Base-by-base conservation (phyloP, 2,329 filamentous ascomycete species). In the Calonectria crousiana region DNA sequence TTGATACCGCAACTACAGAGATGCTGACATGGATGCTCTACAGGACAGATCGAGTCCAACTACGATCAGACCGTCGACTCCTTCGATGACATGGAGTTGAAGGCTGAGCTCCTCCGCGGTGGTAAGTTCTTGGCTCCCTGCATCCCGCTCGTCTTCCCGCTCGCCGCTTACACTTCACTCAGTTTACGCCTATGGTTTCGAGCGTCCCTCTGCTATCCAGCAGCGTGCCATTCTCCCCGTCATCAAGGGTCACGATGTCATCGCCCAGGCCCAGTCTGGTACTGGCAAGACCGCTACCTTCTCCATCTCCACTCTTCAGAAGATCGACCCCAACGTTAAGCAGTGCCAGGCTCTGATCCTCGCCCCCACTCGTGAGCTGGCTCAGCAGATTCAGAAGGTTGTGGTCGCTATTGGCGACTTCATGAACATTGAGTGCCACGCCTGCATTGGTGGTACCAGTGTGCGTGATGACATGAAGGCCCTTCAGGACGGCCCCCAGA, bases 251-350 rank as follows among this genome's bases (percentile, higher is more conserved):
- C 95, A 96, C 91, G 97, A 99, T 93, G 97, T 99, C 84, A 99
- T 99, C 87, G 97, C 97, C 79, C 97, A 99, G 92, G 97, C 97
- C 84, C 97, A 99, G 92, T 99, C 97, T 82, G 97, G 97, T 92
- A 99, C 97, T 87, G 97, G 97, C 90, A 99, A 99, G 93, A 99
- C 97, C 81, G 97, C 97, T 82, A 99, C 97, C 82, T 99, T 99
- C 93, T 98, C 97, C 84, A 98, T 99, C 89, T 98, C 96, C 83
- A 95, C 97, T 83, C 95, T 99, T 81, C 97, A 99, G 92, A 98
- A 98, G 93, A 95, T 99, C 88, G 97, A 99, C 90, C 92, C 94
- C 85, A 93, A 92, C 87, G 87, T 98, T 86, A 98, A 98, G 93
- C 93, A 94, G 84, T 98, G 95, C 92, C 97, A 99, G 93, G 97